Evolutionary conservation across 345 rosid genomes (phyloP), one percentile per base, ranked within the genome.

Genomic region (Heritiera littoralis): DNA sequence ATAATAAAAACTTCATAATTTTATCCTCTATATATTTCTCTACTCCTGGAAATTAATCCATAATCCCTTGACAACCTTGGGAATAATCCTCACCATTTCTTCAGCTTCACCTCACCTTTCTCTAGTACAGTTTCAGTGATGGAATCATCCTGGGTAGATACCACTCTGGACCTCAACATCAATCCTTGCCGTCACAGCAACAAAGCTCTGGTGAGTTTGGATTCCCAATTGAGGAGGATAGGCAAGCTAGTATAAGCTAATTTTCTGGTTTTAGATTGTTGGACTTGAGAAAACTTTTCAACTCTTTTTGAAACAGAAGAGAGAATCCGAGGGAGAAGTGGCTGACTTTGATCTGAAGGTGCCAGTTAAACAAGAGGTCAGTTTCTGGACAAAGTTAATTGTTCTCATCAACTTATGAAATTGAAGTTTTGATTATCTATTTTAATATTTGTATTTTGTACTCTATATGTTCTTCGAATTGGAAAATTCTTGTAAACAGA

Each of bases 121-220:
- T 18, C 8, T 7, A 59, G 3, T 2, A 60, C 73, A 12, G 23
- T 60, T 69, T 66, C 58, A 35, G 76, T 5, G 7, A 87, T 87
- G 89, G 89, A 85, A 14, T 84, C 88, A 1, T 17, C 81, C 13
- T 80, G 83, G 84, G 86, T 80, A 38, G 89, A 88, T 71, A 86
- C 90, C 3, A 83, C 91, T 55, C 94, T 94, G 17, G 89, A 90
- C 66, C 94, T 94, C 83, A 89, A 86, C 48, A 81, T 84, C 80
- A 87, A 80, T 73, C 78, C 88, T 60, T 83, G 79, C 81, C 66
- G 43, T 64, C 73, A 40, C 20, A 61, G 43, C 10, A 83, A 59
- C 46, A 83, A 79, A 75, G 18, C 72, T 80, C 86, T 75, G 82
- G 95, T 90, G 83, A 87, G 93, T 88, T 73, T 28, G 38, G 38